Conservation (phyloP, 306 rosid species). For the Citrullus mucosospermus region DNA sequence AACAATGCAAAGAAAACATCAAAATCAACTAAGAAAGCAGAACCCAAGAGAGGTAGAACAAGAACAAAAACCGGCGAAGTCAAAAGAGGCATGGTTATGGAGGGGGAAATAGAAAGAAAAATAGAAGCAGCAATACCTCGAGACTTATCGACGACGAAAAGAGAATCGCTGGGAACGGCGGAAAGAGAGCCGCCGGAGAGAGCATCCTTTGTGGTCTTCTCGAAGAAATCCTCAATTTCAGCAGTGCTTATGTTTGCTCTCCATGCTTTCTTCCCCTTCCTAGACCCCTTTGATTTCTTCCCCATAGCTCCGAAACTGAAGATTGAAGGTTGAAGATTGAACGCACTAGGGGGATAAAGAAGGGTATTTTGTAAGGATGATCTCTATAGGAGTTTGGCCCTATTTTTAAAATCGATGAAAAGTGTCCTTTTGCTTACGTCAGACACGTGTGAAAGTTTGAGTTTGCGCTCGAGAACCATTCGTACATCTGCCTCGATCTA, state of each 20-base stretch:
- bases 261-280: constrained; percentile 91
- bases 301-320: constrained; percentile 32
- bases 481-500: too few species aligned
- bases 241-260: constrained; percentile 69
- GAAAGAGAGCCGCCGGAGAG: constrained; percentile 60
- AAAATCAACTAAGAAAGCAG: neutral
- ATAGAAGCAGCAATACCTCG: constrained; percentile 18
- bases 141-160: constrained; percentile 61
- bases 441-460: too few species aligned
- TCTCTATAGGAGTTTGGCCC: too few species aligned
- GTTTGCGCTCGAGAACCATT: too few species aligned
- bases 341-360: neutral
- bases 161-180: constrained; percentile 37
- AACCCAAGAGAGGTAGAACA: neutral
- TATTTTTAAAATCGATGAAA: too few species aligned
- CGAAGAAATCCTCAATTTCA: constrained; percentile 62
- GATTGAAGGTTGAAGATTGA: neutral
- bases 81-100: neutral
- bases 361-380: too few species aligned
- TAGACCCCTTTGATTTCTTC: constrained; percentile 60
- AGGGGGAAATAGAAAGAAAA: neutral
- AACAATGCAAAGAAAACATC: neutral
- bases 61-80: neutral
- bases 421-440: too few species aligned
- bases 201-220: constrained; percentile 68